Evolutionary conservation across 345 rosid species (phyloP).

Genomic region (Eucalyptus cladocalyx): DNA sequence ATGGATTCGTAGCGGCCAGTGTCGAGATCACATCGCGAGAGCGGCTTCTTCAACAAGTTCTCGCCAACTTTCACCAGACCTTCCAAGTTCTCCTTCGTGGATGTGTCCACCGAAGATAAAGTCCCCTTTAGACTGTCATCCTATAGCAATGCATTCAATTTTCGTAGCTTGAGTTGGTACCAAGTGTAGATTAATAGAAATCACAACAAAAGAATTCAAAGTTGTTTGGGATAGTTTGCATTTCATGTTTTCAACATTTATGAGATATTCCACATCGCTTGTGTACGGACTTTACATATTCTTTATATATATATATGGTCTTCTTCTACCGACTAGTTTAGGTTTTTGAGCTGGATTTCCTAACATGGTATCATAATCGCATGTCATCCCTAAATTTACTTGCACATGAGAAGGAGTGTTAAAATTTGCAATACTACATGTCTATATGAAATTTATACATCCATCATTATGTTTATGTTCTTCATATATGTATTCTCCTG

Average conservation of each 20-base stretch:
- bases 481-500: too few species aligned
- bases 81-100: slow-evolving; percentile 38
- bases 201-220: neutral
- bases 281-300: neutral
- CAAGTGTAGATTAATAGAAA: neutral
- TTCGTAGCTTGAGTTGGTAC: neutral
- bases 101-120: slow-evolving; percentile 20
- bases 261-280: neutral
- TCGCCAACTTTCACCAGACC: slow-evolving; percentile 35
- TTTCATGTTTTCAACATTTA: neutral
- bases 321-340: neutral
- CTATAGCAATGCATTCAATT: neutral
- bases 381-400: neutral
- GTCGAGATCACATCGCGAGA: slow-evolving; percentile 24
- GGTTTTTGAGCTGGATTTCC: neutral
- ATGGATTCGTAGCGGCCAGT: slow-evolving; percentile 43
- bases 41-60: slow-evolving; percentile 21
- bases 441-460: neutral
- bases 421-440: neutral
- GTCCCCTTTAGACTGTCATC: slow-evolving; percentile 40
- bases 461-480: neutral
- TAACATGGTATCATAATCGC: neutral
- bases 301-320: neutral
- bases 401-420: neutral
- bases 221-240: neutral